Conservation (phyloP, 176 grass and related monocot genomes). For the Rhynchospora pubera region DNA sequence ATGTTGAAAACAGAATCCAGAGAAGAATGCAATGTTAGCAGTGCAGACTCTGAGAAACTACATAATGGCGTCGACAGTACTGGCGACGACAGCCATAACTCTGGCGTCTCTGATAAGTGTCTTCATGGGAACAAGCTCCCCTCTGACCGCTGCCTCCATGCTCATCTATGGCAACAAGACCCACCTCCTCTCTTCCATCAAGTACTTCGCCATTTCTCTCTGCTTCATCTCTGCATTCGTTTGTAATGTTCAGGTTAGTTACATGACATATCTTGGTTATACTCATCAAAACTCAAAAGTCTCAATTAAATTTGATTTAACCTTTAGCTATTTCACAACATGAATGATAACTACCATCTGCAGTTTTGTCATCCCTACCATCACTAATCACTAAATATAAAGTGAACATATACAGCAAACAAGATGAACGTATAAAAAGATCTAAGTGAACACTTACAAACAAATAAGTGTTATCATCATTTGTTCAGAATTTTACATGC, state of each 20-base stretch:
- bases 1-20: slow-evolving; percentile 28
- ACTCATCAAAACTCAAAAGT: too few relatives aligned
- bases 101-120: slow-evolving; percentile 60
- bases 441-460: too few relatives aligned
- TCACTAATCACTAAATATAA: too few relatives aligned
- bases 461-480: too few relatives aligned
- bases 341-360: too few relatives aligned
- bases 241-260: slow-evolving; percentile 58
- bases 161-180: slow-evolving; percentile 68
- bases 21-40: slow-evolving; percentile 65
- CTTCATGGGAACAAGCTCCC: slow-evolving; percentile 45
- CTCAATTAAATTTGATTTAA: too few relatives aligned
- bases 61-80: slow-evolving; percentile 90
- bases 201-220: slow-evolving; percentile 69
- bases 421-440: too few relatives aligned
- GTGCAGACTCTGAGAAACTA: slow-evolving; percentile 80
- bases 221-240: slow-evolving; percentile 84
- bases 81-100: slow-evolving; percentile 70
- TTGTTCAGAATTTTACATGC: too few relatives aligned
- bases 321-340: too few relatives aligned
- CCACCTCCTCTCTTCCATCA: slow-evolving; percentile 31
- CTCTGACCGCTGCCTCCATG: not conserved
- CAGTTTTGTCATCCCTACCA: too few relatives aligned
- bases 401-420: too few relatives aligned
- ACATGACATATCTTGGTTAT: too few relatives aligned